These are phyloP conservation scores for Harringtonia aguacate DNA, from an alignment of 2,329 filamentous ascomycete genomes.

Conservation along the genomic window DNA sequence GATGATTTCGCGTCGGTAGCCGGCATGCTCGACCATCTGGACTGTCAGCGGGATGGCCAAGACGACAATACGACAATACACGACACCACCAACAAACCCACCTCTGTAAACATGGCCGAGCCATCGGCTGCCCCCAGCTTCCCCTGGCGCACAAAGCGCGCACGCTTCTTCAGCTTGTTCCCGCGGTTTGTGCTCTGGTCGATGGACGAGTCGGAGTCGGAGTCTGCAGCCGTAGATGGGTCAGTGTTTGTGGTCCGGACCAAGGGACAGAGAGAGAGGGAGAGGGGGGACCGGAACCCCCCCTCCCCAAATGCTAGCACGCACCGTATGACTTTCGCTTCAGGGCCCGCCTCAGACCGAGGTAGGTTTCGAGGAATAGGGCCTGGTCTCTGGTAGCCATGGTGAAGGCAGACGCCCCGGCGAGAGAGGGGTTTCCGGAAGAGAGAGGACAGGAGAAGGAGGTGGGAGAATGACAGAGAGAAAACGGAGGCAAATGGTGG, in stretches of 20 bases:
- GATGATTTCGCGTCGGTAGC: slow-evolving; percentile 62
- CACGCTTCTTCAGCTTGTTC: slow-evolving; percentile 67
- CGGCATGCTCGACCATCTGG: slow-evolving; percentile 63
- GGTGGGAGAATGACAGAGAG: background rate
- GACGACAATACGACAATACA: too few species aligned
- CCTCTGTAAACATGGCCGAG: slow-evolving; percentile 61
- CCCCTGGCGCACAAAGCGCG: slow-evolving; percentile 60
- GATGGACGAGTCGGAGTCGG: slow-evolving; percentile 66
- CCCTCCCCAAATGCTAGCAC: too few species aligned
- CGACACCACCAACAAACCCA: too few species aligned
- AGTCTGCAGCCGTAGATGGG: slow-evolving; percentile 56
- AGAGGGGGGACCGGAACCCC: background rate
- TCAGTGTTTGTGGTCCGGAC: too few species aligned
- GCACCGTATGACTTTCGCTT: slow-evolving; percentile 14
- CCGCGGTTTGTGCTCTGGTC: slow-evolving; percentile 62
- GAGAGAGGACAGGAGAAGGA: background rate
- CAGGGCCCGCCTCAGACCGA: slow-evolving; percentile 12
- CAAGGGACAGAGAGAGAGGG: too few species aligned
- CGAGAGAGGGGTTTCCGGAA: too few species aligned
- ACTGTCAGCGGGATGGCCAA: too few species aligned
- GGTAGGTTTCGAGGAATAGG: slow-evolving; percentile 12
- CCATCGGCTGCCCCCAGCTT: slow-evolving; percentile 57
- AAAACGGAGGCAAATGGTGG: background rate
- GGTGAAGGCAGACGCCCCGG: too few species aligned
- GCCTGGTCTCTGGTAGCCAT: slow-evolving; percentile 14